Percentiles rank a stretch among this genome's conserved stretches.
Evolutionary conservation across 116 monocot genomes (phyloP).

Genomic region (Phalaenopsis hybrid): DNA sequence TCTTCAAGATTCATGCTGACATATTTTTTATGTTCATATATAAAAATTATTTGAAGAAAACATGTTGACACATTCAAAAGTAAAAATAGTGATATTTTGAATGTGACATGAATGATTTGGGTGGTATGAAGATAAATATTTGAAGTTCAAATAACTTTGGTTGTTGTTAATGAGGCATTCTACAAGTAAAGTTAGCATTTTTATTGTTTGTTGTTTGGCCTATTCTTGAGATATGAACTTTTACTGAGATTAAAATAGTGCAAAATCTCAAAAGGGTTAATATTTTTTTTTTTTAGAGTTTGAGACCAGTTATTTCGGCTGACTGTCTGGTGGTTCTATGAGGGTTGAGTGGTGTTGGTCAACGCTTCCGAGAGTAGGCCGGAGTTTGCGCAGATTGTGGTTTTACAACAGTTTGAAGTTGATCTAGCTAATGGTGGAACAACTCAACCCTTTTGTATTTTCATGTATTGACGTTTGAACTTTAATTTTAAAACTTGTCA

Average conservation of each 20-base stretch:
- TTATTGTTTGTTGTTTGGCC: background rate
- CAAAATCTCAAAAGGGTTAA: background rate
- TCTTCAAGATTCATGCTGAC: too few relatives aligned
- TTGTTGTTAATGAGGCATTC: conserved; percentile 48
- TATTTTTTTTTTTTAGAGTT: conserved; percentile 22
- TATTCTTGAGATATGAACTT: background rate
- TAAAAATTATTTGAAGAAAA: too few relatives aligned
- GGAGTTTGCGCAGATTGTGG: conserved; percentile 50
- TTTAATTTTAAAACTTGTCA: too few relatives aligned
- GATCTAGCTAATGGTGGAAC: conserved; percentile 24
- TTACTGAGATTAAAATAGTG: background rate
- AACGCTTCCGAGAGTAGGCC: conserved; percentile 39
- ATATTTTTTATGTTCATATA: too few relatives aligned
- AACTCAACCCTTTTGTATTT: background rate
- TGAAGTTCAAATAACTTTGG: conserved; percentile 43
- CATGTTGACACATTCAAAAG: too few relatives aligned
- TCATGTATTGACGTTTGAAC: too few relatives aligned
- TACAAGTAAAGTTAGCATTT: background rate
- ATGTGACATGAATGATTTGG: too few relatives aligned
- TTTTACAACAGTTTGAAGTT: conserved; percentile 37
- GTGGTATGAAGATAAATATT: too few relatives aligned
- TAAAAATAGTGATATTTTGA: too few relatives aligned
- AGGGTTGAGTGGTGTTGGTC: conserved; percentile 49
- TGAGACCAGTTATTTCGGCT: conserved; percentile 27
- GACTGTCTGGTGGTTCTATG: conserved; percentile 26